A percentile compares a stretch with the other conserved stretches of the same genome.
Evolutionary conservation across 257 asterid genomes (phyloP).

Genomic region (Handroanthus guayacan): DNA sequence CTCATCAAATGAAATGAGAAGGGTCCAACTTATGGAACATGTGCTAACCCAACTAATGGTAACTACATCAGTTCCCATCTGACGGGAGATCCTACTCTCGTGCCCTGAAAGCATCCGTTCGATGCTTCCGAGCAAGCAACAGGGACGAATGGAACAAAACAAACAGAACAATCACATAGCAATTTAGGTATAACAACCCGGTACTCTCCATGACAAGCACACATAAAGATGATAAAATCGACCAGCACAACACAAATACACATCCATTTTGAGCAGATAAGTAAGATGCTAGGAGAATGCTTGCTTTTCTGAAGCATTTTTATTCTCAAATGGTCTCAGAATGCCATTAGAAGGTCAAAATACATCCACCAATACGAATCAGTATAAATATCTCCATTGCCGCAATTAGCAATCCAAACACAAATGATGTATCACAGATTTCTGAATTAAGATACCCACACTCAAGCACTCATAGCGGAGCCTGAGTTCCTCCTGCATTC

Average conservation of each 20-base stretch:
- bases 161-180: no score
- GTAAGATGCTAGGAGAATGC: not conserved
- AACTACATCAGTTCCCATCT: no score
- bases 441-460: not conserved
- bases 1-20: no score
- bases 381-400: constrained; percentile 11
- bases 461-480: constrained; percentile 56
- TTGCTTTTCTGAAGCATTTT: not conserved
- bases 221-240: not conserved
- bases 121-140: no score
- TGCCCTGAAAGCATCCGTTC: no score
- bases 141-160: no score
- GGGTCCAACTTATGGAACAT: no score
- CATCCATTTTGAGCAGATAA: not conserved
- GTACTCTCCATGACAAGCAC: not conserved
- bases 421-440: not conserved
- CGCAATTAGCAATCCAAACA: not conserved
- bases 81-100: no score
- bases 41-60: no score
- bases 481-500: constrained; percentile 81
- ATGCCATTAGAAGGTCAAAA: constrained; percentile 3
- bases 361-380: not conserved
- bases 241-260: not conserved
- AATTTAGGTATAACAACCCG: not conserved
- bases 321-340: not conserved